Evolutionary conservation across 805 yeast species (phyloP), one percentile per base, ranked within the genome.

Genomic region (Millerago galiae): DNA sequence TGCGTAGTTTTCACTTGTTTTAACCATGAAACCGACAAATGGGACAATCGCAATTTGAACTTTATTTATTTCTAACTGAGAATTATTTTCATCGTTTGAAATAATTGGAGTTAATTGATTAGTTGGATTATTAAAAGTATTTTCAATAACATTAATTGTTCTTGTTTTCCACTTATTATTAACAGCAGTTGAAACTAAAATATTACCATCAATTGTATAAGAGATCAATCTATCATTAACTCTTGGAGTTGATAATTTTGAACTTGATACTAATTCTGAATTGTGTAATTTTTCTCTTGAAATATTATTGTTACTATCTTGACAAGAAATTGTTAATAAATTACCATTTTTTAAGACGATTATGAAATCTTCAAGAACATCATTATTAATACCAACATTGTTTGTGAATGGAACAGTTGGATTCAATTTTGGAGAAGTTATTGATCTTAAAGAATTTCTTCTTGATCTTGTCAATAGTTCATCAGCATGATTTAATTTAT

Each of bases 11-110:
- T 74, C 74, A 38, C 68, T 66, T 1, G 85, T 83, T 34, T 82
- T 63, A 7, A 84, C 72, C 38, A 82, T 65, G 83, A 84, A 79
- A 16, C 91, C 90, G 30, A 83, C 83, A 63, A 82, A 83, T 9
- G 83, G 77, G 24, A 83, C 76, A 9, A 79, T 59, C 12, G 73
- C 75, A 44, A 81, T 66, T 28, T 56, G 53, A 8, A 47, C 44
- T 8, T 35, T 37, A 1, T 38, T 17, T 26, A 43, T 29, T 17
- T 38, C 26, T 12, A 24, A 3, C 12, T 37, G 36, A 10, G 32
- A n/a, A 1, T 35, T 30, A 15, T 11, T 11, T 13, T 26, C 28
- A 10, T 32, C 43, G 17, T 38, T 37, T 12, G 8, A 17, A 8
- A 11, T 27, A 27, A 12, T 25, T 15, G 38, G 30, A 13, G 8